phyloP scores from a whole-genome alignment of 2,329 filamentous ascomycete genomes.

The Aphanocladium album region DNA sequence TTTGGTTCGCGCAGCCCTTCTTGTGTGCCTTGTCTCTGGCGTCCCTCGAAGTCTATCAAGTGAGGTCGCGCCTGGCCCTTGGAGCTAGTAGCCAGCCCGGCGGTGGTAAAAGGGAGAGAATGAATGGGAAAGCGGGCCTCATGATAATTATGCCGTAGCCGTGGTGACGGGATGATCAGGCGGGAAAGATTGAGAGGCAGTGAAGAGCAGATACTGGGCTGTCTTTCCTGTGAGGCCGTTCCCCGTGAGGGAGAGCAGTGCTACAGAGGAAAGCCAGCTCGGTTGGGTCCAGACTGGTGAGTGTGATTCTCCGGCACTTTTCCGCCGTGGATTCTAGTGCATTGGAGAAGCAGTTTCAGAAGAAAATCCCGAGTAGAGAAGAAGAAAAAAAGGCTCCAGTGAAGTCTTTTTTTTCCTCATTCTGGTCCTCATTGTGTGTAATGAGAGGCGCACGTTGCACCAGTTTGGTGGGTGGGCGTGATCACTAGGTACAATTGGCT shows the following conservation, averaged over 20 bases:
- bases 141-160: not conserved
- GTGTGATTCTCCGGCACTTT: not conserved
- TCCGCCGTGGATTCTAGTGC: not conserved
- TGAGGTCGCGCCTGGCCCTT: not conserved
- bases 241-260: too few relatives aligned
- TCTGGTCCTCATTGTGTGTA: not conserved
- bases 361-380: not conserved
- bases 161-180: not conserved
- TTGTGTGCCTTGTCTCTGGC: constrained; percentile 13
- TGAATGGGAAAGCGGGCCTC: not conserved
- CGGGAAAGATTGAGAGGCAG: not conserved
- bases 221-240: not conserved
- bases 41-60: constrained; percentile 4
- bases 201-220: not conserved
- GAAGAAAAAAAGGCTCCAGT: not conserved
- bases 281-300: not conserved
- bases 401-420: not conserved
- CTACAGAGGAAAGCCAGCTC: too few relatives aligned
- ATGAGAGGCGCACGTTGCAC: not conserved
- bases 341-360: not conserved
- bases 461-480: not conserved
- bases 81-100: not conserved
- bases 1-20: too few relatives aligned
- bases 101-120: not conserved
- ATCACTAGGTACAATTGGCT: not conserved